Percentiles rank a stretch among this genome's conserved stretches.
These are phyloP conservation scores for Hydrangea macrophylla DNA, from an alignment of 148 eudicot species.

Conservation along the genomic window DNA sequence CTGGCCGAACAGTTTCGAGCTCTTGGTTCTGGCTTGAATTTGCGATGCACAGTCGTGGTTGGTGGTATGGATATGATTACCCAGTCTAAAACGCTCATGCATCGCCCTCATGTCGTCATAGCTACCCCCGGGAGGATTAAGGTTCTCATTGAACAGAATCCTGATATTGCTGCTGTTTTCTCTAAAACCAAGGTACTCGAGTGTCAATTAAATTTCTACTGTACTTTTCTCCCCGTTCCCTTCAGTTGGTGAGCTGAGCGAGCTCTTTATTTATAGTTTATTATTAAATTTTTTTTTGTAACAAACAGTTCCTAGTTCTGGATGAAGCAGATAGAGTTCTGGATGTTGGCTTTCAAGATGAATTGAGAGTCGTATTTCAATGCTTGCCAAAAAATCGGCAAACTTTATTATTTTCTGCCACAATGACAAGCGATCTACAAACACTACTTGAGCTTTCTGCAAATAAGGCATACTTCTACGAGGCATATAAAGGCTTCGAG, in stretches of 20 bases:
- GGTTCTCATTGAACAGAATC: slow-evolving; percentile 63
- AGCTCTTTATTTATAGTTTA: neutral
- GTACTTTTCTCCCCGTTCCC: neutral
- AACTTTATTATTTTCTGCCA: slow-evolving; percentile 88
- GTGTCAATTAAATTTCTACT: neutral
- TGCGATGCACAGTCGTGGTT: slow-evolving; percentile 64
- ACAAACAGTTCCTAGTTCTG: slow-evolving; percentile 88
- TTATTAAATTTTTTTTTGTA: slow-evolving; percentile 7
- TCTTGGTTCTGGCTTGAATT: slow-evolving; percentile 67
- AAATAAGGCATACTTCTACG: slow-evolving; percentile 78
- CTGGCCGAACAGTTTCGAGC: slow-evolving; percentile 92
- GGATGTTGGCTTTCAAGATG: slow-evolving; percentile 85
- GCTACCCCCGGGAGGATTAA: slow-evolving; percentile 94
- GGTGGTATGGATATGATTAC: slow-evolving; percentile 85
- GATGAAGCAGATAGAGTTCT: slow-evolving; percentile 98
- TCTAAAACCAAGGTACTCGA: slow-evolving; percentile 65
- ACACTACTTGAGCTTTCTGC: slow-evolving; percentile 67
- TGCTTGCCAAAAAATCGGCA: slow-evolving; percentile 82
- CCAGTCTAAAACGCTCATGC: slow-evolving; percentile 59
- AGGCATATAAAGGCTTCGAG: slow-evolving; percentile 80
- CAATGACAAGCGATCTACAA: slow-evolving; percentile 78
- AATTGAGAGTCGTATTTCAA: slow-evolving; percentile 63
- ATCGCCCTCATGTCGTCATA: slow-evolving; percentile 77
- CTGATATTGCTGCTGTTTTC: slow-evolving; percentile 70
- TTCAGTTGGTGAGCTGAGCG: slow-evolving; percentile 8